A percentile compares a stretch with the other conserved stretches of the same genome.
Evolutionary conservation across 148 eudicot species (phyloP).

Genomic region (Heliamphora exappendiculata): DNA sequence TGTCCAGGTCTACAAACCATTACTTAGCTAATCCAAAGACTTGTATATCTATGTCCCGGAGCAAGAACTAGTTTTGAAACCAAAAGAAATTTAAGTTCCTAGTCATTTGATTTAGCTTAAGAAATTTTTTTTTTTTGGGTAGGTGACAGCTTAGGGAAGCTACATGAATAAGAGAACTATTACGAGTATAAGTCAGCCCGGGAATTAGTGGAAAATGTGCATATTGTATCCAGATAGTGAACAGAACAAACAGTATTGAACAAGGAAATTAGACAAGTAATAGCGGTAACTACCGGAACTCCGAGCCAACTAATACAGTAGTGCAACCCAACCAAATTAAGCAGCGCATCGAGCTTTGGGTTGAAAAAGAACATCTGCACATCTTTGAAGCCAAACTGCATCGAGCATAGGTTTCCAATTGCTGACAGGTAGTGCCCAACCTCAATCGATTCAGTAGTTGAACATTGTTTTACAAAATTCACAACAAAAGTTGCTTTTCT

Average conservation of each 20-base stretch:
- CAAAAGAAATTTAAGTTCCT: neutral
- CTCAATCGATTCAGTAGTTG: conserved; percentile 53
- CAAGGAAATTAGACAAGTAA: neutral
- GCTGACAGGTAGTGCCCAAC: conserved; percentile 64
- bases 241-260: neutral
- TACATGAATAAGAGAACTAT: neutral
- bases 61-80: neutral
- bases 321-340: conserved; percentile 76
- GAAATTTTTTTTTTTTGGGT: too few relatives aligned
- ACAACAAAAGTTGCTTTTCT: conserved; percentile 32
- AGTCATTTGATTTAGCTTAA: neutral
- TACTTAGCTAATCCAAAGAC: neutral
- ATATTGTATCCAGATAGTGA: neutral
- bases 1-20: neutral
- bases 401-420: conserved; percentile 38
- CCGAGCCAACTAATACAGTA: conserved; percentile 68
- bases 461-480: conserved; percentile 44
- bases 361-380: conserved; percentile 60
- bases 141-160: neutral
- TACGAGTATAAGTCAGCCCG: neutral
- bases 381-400: conserved; percentile 61
- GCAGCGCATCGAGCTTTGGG: conserved; percentile 47
- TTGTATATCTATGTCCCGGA: too few relatives aligned
- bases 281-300: conserved; percentile 47
- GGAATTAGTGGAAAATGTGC: neutral